Evolutionary conservation across 441 rosid genomes (phyloP).

Genomic region (Breynia disticha): DNA sequence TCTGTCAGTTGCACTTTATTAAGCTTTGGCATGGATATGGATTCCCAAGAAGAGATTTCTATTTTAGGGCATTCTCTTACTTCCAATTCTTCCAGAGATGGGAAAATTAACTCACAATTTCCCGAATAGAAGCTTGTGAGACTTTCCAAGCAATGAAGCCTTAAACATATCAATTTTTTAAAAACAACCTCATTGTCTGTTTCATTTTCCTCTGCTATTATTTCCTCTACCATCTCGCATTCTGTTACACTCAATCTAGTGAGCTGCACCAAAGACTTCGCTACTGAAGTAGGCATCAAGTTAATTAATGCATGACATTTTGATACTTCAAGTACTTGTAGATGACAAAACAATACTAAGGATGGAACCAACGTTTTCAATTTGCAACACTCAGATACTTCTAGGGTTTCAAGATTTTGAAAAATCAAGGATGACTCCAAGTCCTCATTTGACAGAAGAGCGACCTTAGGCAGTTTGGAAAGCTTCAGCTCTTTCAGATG

Average conservation of each 20-base stretch:
- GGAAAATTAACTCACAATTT: slow-evolving; percentile 12
- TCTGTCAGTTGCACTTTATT: neutral
- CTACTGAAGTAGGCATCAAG: slow-evolving; percentile 10
- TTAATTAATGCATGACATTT: slow-evolving; percentile 3
- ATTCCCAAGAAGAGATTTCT: slow-evolving; percentile 9
- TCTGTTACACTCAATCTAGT: neutral
- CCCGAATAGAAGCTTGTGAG: slow-evolving; percentile 17
- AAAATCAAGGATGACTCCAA: slow-evolving; percentile 4
- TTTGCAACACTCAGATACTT: slow-evolving; percentile 3
- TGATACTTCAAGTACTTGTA: neutral
- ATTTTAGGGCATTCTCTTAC: slow-evolving; percentile 19
- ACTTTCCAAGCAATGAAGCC: slow-evolving; percentile 7
- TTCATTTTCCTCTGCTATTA: slow-evolving; percentile 7
- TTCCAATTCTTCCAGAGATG: neutral
- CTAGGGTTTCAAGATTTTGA: slow-evolving; percentile 8
- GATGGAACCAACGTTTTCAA: slow-evolving; percentile 9
- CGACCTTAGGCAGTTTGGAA: slow-evolving; percentile 6
- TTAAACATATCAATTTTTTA: slow-evolving; percentile 1
- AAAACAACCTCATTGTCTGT: slow-evolving; percentile 4
- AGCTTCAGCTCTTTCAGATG: slow-evolving; percentile 8
- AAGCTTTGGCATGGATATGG: neutral
- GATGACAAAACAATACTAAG: slow-evolving; percentile 5
- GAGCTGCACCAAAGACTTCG: slow-evolving; percentile 12
- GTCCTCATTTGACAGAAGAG: slow-evolving; percentile 12
- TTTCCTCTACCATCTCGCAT: slow-evolving; percentile 1